Evolutionary conservation across 78 protist species (phyloP).

Genomic region (Polysphondylium violaceum): DNA sequence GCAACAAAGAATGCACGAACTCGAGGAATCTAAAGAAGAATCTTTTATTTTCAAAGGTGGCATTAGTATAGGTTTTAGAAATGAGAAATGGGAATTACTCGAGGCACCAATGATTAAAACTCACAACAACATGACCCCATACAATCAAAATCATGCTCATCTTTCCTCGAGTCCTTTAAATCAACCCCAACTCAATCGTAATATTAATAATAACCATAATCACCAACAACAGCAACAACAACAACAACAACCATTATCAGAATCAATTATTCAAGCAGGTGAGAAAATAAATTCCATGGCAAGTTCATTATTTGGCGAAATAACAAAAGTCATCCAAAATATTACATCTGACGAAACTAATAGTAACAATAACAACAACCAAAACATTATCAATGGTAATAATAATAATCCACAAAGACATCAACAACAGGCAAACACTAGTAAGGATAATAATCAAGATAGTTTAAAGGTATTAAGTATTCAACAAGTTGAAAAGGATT

Average conservation of each 20-base stretch:
- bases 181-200: neutral
- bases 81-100: conserved; percentile 68
- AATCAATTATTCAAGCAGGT: neutral
- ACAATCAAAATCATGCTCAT: conserved; percentile 8
- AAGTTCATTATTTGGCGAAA: neutral
- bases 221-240: conserved; percentile 39
- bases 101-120: conserved; percentile 58
- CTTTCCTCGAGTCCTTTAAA: too few relatives aligned
- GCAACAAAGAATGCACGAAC: conserved; percentile 1
- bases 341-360: neutral
- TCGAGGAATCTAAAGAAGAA: conserved; percentile 21
- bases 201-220: neutral
- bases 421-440: conserved; percentile 1
- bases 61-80: conserved; percentile 16
- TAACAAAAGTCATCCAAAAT: neutral
- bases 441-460: too few relatives aligned
- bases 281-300: conserved; percentile 1
- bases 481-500: conserved; percentile 1
- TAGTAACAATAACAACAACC: neutral
- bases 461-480: neutral
- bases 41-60: conserved; percentile 12
- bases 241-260: conserved; percentile 11
- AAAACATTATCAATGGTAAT: neutral
- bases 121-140: conserved; percentile 12
- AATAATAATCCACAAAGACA: neutral